Evolutionary conservation across 208 protist genomes (phyloP).

Genomic region (Trypanosoma theileri): DNA sequence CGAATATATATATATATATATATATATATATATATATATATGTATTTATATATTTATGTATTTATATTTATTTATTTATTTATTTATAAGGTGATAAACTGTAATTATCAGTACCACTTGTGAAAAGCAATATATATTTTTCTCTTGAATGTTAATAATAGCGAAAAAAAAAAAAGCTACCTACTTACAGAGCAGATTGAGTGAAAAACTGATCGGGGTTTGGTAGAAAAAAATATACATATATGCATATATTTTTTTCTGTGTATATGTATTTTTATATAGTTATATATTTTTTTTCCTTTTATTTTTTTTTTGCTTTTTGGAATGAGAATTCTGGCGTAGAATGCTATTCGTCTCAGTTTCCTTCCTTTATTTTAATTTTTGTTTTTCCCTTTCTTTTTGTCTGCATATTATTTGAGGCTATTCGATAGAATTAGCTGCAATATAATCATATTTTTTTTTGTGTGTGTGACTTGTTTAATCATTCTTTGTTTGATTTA

Average conservation of each 20-base stretch:
- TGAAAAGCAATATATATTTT: too few species aligned
- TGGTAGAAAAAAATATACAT: too few species aligned
- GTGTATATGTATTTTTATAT: too few species aligned
- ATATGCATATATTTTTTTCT: too few species aligned
- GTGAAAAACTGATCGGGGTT: background rate
- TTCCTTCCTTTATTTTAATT: slow-evolving; percentile 3
- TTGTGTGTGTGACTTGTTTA: too few species aligned
- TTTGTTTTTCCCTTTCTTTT: background rate
- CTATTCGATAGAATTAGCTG: too few species aligned
- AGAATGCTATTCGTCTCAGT: background rate
- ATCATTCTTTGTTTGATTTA: too few species aligned
- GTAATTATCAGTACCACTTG: too few species aligned
- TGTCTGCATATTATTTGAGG: background rate
- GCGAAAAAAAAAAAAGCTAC: slow-evolving; percentile 3
- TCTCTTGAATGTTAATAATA: slow-evolving; percentile 1
- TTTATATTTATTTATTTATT: slow-evolving; percentile 19
- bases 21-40: background rate
- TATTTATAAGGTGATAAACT: slow-evolving; percentile 23
- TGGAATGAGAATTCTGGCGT: too few species aligned
- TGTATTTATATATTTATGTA: background rate
- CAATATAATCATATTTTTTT: too few species aligned
- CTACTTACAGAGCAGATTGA: background rate
- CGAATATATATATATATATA: background rate
- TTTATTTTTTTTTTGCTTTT: too few species aligned
- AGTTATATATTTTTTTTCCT: too few species aligned